Evolutionary conservation across 1,284 basidiomycete species (phyloP), one percentile per base, ranked within the genome.

Genomic region (Blastosporella zonata): DNA sequence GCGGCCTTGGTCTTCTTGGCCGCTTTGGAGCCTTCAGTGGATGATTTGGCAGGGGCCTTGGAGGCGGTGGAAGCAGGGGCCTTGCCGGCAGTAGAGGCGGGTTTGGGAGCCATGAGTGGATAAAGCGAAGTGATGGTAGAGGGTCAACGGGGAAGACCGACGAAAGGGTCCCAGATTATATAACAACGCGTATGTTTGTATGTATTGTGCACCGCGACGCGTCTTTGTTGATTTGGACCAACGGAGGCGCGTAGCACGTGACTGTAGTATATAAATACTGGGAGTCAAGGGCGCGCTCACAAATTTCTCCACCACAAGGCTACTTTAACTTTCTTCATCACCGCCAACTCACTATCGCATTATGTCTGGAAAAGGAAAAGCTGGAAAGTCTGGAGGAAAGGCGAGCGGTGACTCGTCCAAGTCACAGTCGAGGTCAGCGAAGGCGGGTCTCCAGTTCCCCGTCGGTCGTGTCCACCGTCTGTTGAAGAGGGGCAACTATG

Each of bases 401-500:
- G 69, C 70, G 17, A 75, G 70, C 66, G 77, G 71, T 54, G 76
- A 66, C 8, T 62, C 59, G 0, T 49, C 67, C 54, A 84, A 83
- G 62, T 71, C 78, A 6, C 73, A 81, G 59, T 90, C 90, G 37
- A 86, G 91, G 56, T 93, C 91, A 40, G 78, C 85, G 57, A 90
- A 87, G 71, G 89, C 89, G 57, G 70, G 90, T 56, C 81, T 93
- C 50, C 90, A 91, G 67, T 87, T 92, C 76, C 90, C 90, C 44
- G 90, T 93, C 59, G 90, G 90, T 78, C 89, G 90, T 86, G 88
- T 93, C 63, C 90, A 92, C 72, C 83, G 90, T 78, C 80, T 89
- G 46, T 72, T 92, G 64, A 90, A 90, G 78, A 82, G 83, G 73
- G 88, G 87, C 56, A 91, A 92, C 79, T 90, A 90, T 57, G 86